Conservation (phyloP, 2,329 filamentous ascomycete species). For the Domatiomyces catenatus region DNA sequence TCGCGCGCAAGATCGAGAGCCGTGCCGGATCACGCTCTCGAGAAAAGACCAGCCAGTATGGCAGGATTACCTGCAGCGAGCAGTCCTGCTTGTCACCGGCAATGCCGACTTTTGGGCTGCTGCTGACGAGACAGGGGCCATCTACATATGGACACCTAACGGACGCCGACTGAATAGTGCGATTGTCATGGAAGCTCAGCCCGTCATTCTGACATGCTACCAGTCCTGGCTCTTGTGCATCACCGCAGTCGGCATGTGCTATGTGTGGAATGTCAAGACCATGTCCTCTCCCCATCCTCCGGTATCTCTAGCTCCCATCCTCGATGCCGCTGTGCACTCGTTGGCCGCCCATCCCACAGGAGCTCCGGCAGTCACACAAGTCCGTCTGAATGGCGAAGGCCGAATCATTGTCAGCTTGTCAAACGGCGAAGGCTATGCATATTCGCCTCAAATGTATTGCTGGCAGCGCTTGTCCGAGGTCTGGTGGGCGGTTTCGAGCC, state of each 20-base stretch:
- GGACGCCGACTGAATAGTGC: constrained; percentile 74
- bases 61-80: constrained; percentile 82
- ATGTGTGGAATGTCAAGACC: constrained; percentile 84
- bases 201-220: constrained; percentile 82
- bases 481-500: constrained; percentile 95
- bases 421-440: constrained; percentile 88
- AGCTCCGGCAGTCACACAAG: constrained; percentile 75
- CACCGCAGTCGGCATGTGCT: constrained; percentile 70
- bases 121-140: constrained; percentile 78
- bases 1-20: constrained; percentile 54
- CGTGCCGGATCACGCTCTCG: constrained; percentile 65
- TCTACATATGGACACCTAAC: constrained; percentile 85
- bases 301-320: constrained; percentile 70
- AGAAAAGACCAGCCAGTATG: constrained; percentile 70
- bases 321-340: constrained; percentile 71
- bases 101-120: constrained; percentile 85
- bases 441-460: constrained; percentile 67
- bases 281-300: constrained; percentile 78
- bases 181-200: constrained; percentile 76
- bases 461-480: constrained; percentile 95
- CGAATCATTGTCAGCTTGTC: constrained; percentile 77
- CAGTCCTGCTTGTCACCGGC: constrained; percentile 78
- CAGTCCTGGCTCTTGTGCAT: constrained; percentile 83
- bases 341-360: constrained; percentile 64
- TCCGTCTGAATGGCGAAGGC: constrained; percentile 75